phyloP scores from a whole-genome alignment of 768 basidiomycete species.

The Mycena vitilis region DNA sequence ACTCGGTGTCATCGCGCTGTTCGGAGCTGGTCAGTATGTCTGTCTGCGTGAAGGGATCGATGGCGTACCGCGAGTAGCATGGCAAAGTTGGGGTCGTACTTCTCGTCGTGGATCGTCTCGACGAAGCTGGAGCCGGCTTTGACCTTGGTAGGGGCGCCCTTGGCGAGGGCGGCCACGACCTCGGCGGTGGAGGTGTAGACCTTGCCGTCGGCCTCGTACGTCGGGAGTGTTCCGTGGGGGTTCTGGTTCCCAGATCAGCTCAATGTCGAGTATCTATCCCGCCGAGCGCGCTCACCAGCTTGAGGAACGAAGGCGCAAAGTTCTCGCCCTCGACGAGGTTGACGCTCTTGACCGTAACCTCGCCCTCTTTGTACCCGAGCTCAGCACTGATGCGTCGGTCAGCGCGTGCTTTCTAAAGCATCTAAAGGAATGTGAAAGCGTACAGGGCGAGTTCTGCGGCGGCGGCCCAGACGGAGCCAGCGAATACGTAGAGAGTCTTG shows the following conservation, averaged over 20 bases:
- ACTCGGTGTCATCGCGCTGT: slow-evolving; percentile 60
- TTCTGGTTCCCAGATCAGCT: slow-evolving; percentile 45
- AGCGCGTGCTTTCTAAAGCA: background rate
- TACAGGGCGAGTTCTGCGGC: slow-evolving; percentile 43
- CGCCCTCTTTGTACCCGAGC: slow-evolving; percentile 52
- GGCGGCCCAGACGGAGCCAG: slow-evolving; percentile 43
- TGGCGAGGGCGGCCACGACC: slow-evolving; percentile 55
- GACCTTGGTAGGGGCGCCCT: slow-evolving; percentile 51
- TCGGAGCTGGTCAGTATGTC: background rate
- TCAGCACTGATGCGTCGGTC: slow-evolving; percentile 41
- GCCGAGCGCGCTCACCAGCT: slow-evolving; percentile 12
- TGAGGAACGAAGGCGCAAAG: slow-evolving; percentile 58
- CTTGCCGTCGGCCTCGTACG: slow-evolving; percentile 49
- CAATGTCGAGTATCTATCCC: background rate
- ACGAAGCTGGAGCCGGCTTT: slow-evolving; percentile 50
- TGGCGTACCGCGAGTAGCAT: slow-evolving; percentile 51
- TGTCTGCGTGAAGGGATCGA: background rate
- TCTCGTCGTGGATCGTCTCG: slow-evolving; percentile 56
- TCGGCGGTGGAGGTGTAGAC: slow-evolving; percentile 53
- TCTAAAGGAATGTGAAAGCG: slow-evolving; percentile 7
- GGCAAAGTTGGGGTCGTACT: slow-evolving; percentile 66
- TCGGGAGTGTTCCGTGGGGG: slow-evolving; percentile 57
- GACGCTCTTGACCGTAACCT: slow-evolving; percentile 49
- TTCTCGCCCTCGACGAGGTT: slow-evolving; percentile 62
- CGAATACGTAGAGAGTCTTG: slow-evolving; percentile 42